A percentile compares a stretch with the other conserved stretches of the same genome.
Conservation (phyloP, 805 yeast genomes). For the Pichia cabralensis region DNA sequence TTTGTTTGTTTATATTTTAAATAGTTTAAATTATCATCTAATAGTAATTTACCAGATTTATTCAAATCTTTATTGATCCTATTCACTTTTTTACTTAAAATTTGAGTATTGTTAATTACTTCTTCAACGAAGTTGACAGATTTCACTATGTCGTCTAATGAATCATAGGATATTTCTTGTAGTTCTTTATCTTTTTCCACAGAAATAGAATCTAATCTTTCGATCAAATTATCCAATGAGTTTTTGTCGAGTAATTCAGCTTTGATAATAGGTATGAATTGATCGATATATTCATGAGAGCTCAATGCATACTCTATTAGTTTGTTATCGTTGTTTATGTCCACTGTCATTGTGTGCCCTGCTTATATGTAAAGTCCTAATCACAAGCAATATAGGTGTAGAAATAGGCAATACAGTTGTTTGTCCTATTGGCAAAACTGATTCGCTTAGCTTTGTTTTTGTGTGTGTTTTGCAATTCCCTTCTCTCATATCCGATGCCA, state of each 20-base stretch:
- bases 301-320: conserved; percentile 30
- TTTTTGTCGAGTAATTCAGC: conserved; percentile 44
- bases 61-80: conserved; percentile 49
- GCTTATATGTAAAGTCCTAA: too few species aligned
- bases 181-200: conserved; percentile 52
- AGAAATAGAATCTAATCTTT: conserved; percentile 46
- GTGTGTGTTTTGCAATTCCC: too few species aligned
- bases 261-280: conserved; percentile 65
- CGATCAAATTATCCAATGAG: conserved; percentile 46
- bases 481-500: too few species aligned
- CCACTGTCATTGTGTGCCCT: background rate
- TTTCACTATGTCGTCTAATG: conserved; percentile 43
- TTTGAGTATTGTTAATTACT: conserved; percentile 48
- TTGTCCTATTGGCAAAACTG: too few species aligned
- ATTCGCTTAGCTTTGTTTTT: too few species aligned
- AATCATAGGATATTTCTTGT: conserved; percentile 48
- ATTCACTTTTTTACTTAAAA: conserved; percentile 43
- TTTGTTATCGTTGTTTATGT: conserved; percentile 1
- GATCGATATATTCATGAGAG: conserved; percentile 68
- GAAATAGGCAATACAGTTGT: too few species aligned
- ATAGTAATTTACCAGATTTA: conserved; percentile 56
- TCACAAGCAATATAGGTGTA: too few species aligned
- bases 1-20: conserved; percentile 55
- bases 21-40: conserved; percentile 48
- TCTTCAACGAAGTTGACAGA: conserved; percentile 56